Base-by-base conservation (phyloP, 2,329 filamentous ascomycete genomes). In the Aureobasidium sp. region DNA sequence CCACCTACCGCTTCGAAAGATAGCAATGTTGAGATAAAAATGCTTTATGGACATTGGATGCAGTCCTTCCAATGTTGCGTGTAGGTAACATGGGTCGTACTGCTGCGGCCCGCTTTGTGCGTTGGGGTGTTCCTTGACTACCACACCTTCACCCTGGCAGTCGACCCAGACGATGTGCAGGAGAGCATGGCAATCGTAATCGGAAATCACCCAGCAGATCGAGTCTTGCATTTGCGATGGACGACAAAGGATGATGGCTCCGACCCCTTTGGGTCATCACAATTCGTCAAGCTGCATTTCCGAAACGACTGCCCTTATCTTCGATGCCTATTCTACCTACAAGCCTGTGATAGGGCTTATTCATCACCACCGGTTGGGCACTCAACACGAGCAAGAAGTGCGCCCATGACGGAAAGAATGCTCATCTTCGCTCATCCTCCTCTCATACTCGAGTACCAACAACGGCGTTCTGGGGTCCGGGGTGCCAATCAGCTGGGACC, bases 371-470 rank as follows among this genome's bases (percentile, higher is more conserved):
- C 29, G 27, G 53, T 56, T 56, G 53, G 12, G 29, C 29, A 31
- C 53, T 45, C 53, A 57, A 57, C 53, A 31, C 29, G 39, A 44
- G 15, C 45, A 17, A 22, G 17, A 22, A 42, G 25, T 36, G 39
- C 39, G 53, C 39, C 29, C n/a, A 57, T 57, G 53, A 57, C 53
- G 39, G 41, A 45, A 14, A 57, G 9, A 15, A 57, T 22, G 53
- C 53, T 45, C 53, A 45, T 45, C 27, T 57, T 44, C n/a, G 53
- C 53, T 45, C 53, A 45, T 45, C 27, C 45, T 44, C n/a, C n/a
- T n/a, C 29, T 45, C 51, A 42, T 42, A 36, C 22, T 25, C 22
- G 22, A 25, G 22, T 25, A 25, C 25, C 51, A 29, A 37, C 34
- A 52, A 25, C 51, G 37, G 37, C 51, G 20, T n/a, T 42, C 51